phyloP scores from a whole-genome alignment of 805 yeast species.

The Ogataea chonburiensis region DNA sequence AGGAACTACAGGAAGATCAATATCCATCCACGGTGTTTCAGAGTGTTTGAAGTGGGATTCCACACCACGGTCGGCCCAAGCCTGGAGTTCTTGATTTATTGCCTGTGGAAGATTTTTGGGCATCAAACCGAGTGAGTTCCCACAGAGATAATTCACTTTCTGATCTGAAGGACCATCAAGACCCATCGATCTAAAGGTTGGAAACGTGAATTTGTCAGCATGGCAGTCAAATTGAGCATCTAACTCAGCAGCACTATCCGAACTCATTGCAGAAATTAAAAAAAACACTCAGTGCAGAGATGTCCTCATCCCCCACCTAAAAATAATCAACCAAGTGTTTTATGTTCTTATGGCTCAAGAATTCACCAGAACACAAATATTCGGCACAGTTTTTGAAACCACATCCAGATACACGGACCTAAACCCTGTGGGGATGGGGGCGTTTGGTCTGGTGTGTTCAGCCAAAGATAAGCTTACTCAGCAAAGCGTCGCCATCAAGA shows the following conservation, averaged over 20 bases:
- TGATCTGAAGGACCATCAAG: slow-evolving; percentile 30
- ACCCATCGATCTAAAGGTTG: slow-evolving; percentile 65
- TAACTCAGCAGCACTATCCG: slow-evolving; percentile 30
- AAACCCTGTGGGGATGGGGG: slow-evolving; percentile 99
- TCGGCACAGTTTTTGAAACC: slow-evolving; percentile 93
- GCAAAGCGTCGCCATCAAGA: slow-evolving; percentile 94
- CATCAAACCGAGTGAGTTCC: slow-evolving; percentile 92
- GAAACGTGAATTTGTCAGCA: slow-evolving; percentile 54
- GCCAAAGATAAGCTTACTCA: slow-evolving; percentile 89
- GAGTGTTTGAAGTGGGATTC: slow-evolving; percentile 81
- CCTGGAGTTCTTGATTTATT: slow-evolving; percentile 65
- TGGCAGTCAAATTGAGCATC: slow-evolving; percentile 43
- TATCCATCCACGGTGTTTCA: slow-evolving; percentile 75
- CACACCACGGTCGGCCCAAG: slow-evolving; percentile 82
- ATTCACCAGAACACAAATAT: slow-evolving; percentile 76
- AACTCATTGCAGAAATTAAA: neutral
- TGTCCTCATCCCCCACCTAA: slow-evolving; percentile 3
- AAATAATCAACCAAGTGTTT: slow-evolving; percentile 6
- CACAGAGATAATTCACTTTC: slow-evolving; percentile 67
- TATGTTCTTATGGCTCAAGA: slow-evolving; percentile 36
- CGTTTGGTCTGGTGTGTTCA: slow-evolving; percentile 95
- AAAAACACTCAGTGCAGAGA: slow-evolving; percentile 5
- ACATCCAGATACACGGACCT: slow-evolving; percentile 86
- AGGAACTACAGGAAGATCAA: slow-evolving; percentile 74
- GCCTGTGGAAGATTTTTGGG: slow-evolving; percentile 62